Evolutionary conservation across 352 stramenopile species (phyloP).

Genomic region (Pythium dissotocum): DNA sequence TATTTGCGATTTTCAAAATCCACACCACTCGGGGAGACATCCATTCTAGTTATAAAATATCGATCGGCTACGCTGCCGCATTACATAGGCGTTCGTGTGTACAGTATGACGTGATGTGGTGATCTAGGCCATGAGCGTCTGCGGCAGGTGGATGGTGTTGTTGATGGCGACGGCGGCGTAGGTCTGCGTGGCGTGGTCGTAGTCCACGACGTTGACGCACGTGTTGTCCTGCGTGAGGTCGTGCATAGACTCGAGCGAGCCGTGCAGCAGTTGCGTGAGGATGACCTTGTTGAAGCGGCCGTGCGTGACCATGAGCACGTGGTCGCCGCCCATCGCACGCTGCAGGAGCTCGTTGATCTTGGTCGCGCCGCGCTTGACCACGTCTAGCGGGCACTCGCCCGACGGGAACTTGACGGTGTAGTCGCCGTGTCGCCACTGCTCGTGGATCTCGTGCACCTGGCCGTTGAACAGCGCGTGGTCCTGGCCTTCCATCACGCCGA

Average conservation of each 20-base stretch:
- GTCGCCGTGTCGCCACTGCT: conserved; percentile 60
- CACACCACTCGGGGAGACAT: not conserved
- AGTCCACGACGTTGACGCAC: conserved; percentile 87
- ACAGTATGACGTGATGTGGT: too few relatives aligned
- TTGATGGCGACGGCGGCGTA: conserved; percentile 74
- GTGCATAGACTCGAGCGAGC: conserved; percentile 57
- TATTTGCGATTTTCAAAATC: conserved; percentile 14
- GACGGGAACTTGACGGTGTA: conserved; percentile 52
- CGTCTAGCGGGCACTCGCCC: conserved; percentile 69
- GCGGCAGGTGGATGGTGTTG: conserved; percentile 58
- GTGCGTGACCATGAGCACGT: conserved; percentile 80
- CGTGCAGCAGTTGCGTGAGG: conserved; percentile 66
- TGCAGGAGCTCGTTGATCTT: conserved; percentile 65
- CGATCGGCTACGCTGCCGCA: not conserved
- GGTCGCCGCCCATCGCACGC: conserved; percentile 39
- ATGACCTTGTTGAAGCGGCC: conserved; percentile 87
- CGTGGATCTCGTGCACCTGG: conserved; percentile 60
- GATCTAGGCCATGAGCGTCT: conserved; percentile 27
- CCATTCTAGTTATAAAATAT: conserved; percentile 15
- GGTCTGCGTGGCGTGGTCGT: conserved; percentile 49
- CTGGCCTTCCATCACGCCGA: conserved; percentile 71
- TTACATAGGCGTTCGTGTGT: conserved; percentile 2
- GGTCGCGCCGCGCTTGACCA: conserved; percentile 58
- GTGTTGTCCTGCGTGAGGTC: conserved; percentile 82
- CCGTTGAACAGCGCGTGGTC: conserved; percentile 49